Evolutionary conservation across 345 rosid genomes (phyloP).

Genomic region (Alliaria petiolata): DNA sequence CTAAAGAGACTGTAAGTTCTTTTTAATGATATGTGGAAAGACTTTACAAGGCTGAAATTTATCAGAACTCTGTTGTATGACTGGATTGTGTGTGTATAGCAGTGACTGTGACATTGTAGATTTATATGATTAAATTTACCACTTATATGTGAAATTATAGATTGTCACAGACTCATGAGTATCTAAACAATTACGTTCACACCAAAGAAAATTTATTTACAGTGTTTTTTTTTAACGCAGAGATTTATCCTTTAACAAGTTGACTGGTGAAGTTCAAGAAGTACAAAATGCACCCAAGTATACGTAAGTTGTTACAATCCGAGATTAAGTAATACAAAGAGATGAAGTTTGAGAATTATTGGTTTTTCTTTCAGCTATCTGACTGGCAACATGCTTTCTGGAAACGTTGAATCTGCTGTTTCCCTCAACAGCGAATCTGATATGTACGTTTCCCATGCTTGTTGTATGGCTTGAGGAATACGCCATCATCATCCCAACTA

Average conservation of each 20-base stretch:
- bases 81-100: too few relatives aligned
- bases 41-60: too few relatives aligned
- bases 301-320: not conserved
- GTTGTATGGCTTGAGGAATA: not conserved
- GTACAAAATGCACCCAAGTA: not conserved
- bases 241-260: slow-evolving; percentile 22
- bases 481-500: not conserved
- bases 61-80: too few relatives aligned
- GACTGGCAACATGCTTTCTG: slow-evolving; percentile 18
- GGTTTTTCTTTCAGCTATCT: slow-evolving; percentile 12
- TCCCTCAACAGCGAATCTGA: not conserved
- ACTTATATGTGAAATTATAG: too few relatives aligned
- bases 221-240: slow-evolving; percentile 8
- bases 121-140: too few relatives aligned
- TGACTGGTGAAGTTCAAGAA: not conserved
- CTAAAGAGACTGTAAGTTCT: not conserved
- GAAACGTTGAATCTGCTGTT: not conserved
- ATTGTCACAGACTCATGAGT: too few relatives aligned
- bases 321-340: not conserved
- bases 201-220: not conserved
- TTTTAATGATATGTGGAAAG: not conserved
- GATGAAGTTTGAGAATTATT: not conserved
- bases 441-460: slow-evolving; percentile 6
- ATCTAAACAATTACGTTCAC: too few relatives aligned
- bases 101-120: too few relatives aligned